phyloP scores from a whole-genome alignment of 2,329 filamentous ascomycete genomes.

The Trichoderma brevicompactum region DNA sequence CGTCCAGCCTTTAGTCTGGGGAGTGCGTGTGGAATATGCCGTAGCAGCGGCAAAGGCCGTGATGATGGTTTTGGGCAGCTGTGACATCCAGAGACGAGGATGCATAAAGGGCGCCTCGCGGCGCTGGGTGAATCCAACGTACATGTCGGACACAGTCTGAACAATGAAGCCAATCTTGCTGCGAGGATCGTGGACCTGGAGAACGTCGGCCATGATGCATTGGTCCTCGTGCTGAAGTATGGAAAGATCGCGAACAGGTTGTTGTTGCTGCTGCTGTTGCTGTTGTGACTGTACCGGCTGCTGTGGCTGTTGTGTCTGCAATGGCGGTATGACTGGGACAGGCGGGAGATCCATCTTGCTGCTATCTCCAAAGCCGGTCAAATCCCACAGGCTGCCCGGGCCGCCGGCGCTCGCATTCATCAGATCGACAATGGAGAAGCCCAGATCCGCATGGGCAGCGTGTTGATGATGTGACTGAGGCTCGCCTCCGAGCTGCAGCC shows the following conservation, averaged over 20 bases:
- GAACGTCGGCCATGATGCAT: constrained; percentile 38
- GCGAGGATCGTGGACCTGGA: constrained; percentile 44
- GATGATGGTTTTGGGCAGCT: constrained; percentile 47
- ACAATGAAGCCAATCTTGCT: constrained; percentile 45
- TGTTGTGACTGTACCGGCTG: constrained; percentile 23
- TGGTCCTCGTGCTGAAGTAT: constrained; percentile 34
- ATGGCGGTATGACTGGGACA: constrained; percentile 34
- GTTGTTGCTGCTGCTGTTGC: constrained; percentile 27
- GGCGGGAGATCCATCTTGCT: constrained; percentile 42
- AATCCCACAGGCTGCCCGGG: constrained; percentile 24
- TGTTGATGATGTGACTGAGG: constrained; percentile 10
- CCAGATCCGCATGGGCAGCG: constrained; percentile 33
- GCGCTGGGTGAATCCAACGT: constrained; percentile 42
- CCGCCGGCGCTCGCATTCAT: constrained; percentile 32
- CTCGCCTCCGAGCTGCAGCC: constrained; percentile 35
- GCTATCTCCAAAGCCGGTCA: constrained; percentile 30
- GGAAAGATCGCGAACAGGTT: constrained; percentile 41
- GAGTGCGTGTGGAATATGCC: constrained; percentile 45
- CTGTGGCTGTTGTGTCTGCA: constrained; percentile 27
- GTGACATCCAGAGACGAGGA: constrained; percentile 46
- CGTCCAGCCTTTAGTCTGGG: constrained; percentile 46
- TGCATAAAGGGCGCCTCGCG: constrained; percentile 50
- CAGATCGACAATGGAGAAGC: constrained; percentile 45
- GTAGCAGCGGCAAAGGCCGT: constrained; percentile 47
- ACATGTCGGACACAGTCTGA: constrained; percentile 40